A percentile compares a stretch with the other conserved stretches of the same genome.
Evolutionary conservation across 2,329 filamentous ascomycete species (phyloP).

Genomic region (Fragosphaeria purpurea): DNA sequence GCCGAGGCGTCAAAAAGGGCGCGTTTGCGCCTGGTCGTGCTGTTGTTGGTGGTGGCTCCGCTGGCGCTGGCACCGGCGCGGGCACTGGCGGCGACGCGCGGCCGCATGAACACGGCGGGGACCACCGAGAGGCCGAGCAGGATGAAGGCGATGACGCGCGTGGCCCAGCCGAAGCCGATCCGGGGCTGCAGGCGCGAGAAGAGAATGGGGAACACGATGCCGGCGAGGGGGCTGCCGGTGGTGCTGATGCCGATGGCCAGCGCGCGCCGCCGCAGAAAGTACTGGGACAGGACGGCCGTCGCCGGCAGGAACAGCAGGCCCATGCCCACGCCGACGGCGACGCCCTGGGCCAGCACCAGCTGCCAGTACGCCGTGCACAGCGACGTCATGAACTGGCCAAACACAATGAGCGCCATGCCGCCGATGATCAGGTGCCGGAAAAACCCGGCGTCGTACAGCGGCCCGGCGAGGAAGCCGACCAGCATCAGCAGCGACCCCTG

Average conservation of each 20-base stretch:
- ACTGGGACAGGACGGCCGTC: constrained; percentile 28
- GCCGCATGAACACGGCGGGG: constrained; percentile 29
- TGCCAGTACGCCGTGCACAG: constrained; percentile 35
- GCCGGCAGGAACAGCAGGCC: constrained; percentile 25
- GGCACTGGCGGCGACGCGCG: constrained; percentile 12
- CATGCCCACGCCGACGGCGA: constrained; percentile 29
- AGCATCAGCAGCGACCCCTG: constrained; percentile 32
- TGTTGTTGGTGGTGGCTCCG: too few species aligned
- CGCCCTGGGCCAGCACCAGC: constrained; percentile 27
- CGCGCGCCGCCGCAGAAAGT: constrained; percentile 26
- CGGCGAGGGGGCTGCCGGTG: constrained; percentile 27
- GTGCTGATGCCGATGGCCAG: constrained; percentile 23
- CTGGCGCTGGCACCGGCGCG: neutral
- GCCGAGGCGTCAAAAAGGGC: constrained; percentile 24
- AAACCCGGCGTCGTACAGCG: constrained; percentile 33
- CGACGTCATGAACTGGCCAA: constrained; percentile 36
- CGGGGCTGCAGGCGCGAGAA: constrained; percentile 22
- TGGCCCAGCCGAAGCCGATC: constrained; percentile 30
- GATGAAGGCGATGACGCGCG: constrained; percentile 41
- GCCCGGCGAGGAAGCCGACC: constrained; percentile 29
- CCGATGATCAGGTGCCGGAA: constrained; percentile 25
- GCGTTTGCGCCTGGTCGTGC: neutral
- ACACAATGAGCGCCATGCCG: constrained; percentile 26
- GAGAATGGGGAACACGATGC: constrained; percentile 36
- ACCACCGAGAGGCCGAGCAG: constrained; percentile 29